Evolutionary conservation across 495 filamentous ascomycete genomes (phyloP).

Genomic region (Aspergillus panamensis): DNA sequence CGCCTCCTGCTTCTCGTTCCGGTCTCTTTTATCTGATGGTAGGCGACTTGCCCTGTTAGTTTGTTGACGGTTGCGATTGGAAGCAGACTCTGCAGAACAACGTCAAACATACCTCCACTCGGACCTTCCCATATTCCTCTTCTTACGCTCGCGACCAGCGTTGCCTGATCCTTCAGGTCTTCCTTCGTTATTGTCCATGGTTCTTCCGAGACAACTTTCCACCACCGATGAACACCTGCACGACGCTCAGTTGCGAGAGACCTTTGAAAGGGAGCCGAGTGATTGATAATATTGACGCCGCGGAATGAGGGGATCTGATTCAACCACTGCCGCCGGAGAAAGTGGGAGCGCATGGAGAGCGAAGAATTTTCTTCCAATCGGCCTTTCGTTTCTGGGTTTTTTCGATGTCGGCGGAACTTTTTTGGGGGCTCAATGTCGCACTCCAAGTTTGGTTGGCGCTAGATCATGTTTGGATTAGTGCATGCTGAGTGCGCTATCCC

Average conservation of each 20-base stretch:
- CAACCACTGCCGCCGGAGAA: conserved; percentile 13
- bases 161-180: conserved; percentile 35
- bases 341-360: conserved; percentile 19
- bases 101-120: conserved; percentile 56
- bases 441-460: neutral
- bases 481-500: neutral
- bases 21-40: conserved; percentile 60
- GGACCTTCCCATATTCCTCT: conserved; percentile 61
- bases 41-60: conserved; percentile 65
- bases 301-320: conserved; percentile 10
- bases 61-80: conserved; percentile 14
- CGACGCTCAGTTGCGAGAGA: neutral
- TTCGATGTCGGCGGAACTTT: conserved; percentile 5
- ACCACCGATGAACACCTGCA: conserved; percentile 2
- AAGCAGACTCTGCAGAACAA: neutral
- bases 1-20: conserved; percentile 50
- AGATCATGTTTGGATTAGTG: neutral
- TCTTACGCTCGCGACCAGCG: conserved; percentile 51
- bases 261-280: neutral
- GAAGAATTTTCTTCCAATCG: neutral
- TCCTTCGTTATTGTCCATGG: conserved; percentile 42
- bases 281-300: neutral
- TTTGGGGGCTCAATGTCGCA: neutral
- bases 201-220: conserved; percentile 6
- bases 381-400: neutral